phyloP scores from a whole-genome alignment of 495 filamentous ascomycete genomes.

The Lindgomyces ingoldianus region DNA sequence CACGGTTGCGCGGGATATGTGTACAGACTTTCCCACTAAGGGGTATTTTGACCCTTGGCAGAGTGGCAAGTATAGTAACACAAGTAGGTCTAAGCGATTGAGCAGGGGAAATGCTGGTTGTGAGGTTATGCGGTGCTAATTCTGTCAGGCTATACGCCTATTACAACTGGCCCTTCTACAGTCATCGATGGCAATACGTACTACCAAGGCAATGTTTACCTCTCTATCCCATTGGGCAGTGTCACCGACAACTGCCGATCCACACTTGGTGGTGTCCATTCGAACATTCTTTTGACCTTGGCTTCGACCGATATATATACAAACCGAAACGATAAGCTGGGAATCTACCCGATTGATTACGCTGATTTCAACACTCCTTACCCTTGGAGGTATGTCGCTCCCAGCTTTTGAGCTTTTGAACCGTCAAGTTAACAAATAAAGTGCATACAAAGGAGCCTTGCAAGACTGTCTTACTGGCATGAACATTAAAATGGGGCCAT shows the following conservation, averaged over 20 bases:
- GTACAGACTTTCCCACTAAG: background rate
- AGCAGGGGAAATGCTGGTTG: background rate
- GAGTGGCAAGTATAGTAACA: background rate
- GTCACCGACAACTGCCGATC: background rate
- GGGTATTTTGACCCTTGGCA: background rate
- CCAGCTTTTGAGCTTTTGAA: background rate
- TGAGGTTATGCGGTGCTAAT: too few relatives aligned
- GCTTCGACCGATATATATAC: conserved; percentile 10
- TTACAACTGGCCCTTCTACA: background rate
- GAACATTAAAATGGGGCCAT: background rate
- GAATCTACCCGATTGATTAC: background rate
- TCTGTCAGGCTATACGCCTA: background rate
- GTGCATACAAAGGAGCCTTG: conserved; percentile 11
- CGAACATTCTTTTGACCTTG: conserved; percentile 5
- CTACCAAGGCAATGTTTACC: conserved; percentile 6
- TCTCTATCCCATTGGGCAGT: background rate
- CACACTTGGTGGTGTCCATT: background rate
- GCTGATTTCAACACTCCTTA: conserved; percentile 3
- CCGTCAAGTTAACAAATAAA: background rate
- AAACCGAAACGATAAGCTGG: background rate
- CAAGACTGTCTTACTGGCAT: conserved; percentile 1
- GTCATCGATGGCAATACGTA: background rate
- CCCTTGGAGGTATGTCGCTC: background rate
- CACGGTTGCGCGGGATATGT: background rate
- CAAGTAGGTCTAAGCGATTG: background rate